Evolutionary conservation across 2,329 filamentous ascomycete species (phyloP), one percentile per base, ranked within the genome.

Genomic region (Arachnopeziza araneosa): DNA sequence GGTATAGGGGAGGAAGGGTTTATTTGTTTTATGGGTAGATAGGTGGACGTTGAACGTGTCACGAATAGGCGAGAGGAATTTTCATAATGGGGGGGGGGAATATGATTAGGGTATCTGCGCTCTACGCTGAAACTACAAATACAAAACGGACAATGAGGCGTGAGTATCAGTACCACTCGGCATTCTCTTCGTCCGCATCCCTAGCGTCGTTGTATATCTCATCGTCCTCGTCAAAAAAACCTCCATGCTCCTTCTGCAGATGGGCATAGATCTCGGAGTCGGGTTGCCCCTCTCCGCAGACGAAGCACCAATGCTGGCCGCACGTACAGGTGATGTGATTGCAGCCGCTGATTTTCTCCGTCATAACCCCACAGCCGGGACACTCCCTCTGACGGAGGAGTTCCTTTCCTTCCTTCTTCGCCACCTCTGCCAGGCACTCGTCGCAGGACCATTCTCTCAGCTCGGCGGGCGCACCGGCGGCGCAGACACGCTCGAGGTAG

Each of bases 401-500:
- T 22, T 26, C 17, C 54, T 26, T 21, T 17, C 21, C 19, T 56
- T 44, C 32, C 48, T 30, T 30, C n/a, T 17, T 12, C 8, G 12
- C 19, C 17, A n/a, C 14, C 12, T 54, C 19, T 6, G 19, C 24
- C 7, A 30, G 48, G 57, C 61, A 17, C 17, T 26, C 9, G 12
- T 58, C 53, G n/a, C 63, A 60, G n/a, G 5, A 24, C 55, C 55
- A 61, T 14, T 57, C 49, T 3, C 21, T 57, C 2, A 62, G 10
- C n/a, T 63, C 61, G 14, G 50, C 32, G 4, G 63, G 61, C 21
- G 64, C 60, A 22, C 59, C 64, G 17, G 54, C 59, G 4, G 59
- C 63, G 57, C 63, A 64, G 2, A 63, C 58, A 1, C 63, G 54
- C 49, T 64, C 61, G 26, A 66, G 30, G 32, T 60, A 61, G 21